phyloP scores from a whole-genome alignment of 306 rosid genomes.

The Lithocarpus polystachyus region DNA sequence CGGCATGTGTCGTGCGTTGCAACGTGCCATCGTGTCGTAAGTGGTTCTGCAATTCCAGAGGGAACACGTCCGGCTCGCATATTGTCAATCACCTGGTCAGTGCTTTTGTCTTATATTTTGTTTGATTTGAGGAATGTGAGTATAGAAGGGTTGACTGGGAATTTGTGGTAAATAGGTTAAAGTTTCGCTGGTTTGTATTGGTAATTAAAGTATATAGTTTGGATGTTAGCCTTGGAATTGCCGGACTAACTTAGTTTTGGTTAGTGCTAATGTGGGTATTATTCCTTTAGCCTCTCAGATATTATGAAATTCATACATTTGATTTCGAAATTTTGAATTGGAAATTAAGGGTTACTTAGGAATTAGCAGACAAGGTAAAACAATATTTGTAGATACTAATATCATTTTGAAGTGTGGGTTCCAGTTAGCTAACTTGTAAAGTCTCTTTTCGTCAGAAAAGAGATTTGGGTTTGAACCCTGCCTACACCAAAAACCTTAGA shows the following conservation, averaged over 20 bases:
- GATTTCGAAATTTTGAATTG: not conserved
- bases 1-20: conserved; percentile 97
- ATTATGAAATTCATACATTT: not conserved
- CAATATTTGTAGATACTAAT: no score
- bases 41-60: conserved; percentile 97
- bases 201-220: no score
- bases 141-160: no score
- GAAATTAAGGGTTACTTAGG: not conserved
- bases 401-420: no score
- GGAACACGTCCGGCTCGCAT: conserved; percentile 97
- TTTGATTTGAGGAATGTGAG: not conserved
- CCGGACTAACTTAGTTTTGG: not conserved
- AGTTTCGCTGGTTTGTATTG: no score
- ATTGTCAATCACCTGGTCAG: conserved; percentile 96
- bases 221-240: no score
- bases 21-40: conserved; percentile 96
- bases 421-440: no score
- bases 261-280: not conserved
- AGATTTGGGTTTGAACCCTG: no score
- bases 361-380: no score
- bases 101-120: not conserved
- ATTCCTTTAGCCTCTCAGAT: not conserved
- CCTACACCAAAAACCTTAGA: no score
- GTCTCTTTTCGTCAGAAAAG: no score
- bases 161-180: no score